A percentile compares a stretch with the other conserved stretches of the same genome.
Evolutionary conservation across 2,329 filamentous ascomycete genomes (phyloP).

Genomic region (Didymosphaeria variabile): DNA sequence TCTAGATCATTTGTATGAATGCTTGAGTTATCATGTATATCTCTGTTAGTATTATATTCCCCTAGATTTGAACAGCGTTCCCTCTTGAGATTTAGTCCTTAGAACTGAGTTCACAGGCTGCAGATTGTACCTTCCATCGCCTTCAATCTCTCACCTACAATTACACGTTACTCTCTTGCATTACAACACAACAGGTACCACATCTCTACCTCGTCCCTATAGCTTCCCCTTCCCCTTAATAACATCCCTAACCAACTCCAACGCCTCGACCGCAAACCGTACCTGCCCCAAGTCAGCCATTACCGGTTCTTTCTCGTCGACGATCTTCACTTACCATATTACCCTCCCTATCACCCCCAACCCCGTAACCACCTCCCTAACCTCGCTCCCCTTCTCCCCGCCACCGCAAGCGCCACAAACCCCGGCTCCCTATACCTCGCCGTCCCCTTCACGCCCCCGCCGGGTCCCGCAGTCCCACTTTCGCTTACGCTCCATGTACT

Average conservation of each 20-base stretch:
- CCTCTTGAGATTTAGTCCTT: no score
- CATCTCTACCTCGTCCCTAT: constrained; percentile 20
- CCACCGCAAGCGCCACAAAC: constrained; percentile 71
- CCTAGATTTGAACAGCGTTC: no score
- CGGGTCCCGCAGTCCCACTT: constrained; percentile 72
- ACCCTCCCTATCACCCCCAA: constrained; percentile 62
- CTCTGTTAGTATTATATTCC: no score
- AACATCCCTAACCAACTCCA: constrained; percentile 66
- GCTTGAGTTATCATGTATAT: no score
- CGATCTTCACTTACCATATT: constrained; percentile 65
- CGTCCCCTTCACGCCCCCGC: constrained; percentile 59
- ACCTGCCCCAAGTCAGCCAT: constrained; percentile 7
- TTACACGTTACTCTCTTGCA: no score
- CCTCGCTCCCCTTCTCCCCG: constrained; percentile 61
- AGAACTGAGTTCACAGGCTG: no score
- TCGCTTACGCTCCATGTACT: constrained; percentile 68
- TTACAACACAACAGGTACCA: neutral
- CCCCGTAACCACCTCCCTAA: constrained; percentile 65
- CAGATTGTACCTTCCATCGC: no score
- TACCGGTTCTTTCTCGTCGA: neutral
- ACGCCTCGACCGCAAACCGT: constrained; percentile 65
- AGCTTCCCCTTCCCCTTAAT: constrained; percentile 57
- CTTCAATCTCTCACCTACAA: no score
- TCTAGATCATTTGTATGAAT: no score
- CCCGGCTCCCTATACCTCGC: constrained; percentile 67